phyloP scores from a whole-genome alignment of 1,139 yeast genomes.

The Zhuliangozyma parablackwelliae region DNA sequence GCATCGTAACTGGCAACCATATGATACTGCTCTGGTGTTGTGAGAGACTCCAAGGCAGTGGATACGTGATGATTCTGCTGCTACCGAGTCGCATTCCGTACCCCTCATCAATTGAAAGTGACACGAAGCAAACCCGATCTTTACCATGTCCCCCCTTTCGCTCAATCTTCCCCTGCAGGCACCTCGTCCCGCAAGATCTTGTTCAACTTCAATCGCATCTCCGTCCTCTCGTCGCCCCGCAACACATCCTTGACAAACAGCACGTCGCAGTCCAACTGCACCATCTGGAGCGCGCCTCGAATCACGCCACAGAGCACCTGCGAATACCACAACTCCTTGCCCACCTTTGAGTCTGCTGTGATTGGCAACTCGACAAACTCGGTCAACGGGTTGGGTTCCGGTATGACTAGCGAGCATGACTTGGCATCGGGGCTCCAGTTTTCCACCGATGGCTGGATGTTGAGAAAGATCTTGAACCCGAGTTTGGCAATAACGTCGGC shows the following conservation, averaged over 20 bases:
- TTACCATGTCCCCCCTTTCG: background rate
- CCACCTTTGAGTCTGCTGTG: constrained; percentile 54
- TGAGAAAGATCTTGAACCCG: constrained; percentile 86
- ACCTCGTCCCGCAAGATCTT: constrained; percentile 85
- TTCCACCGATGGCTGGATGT: constrained; percentile 70
- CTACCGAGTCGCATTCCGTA: too few species aligned
- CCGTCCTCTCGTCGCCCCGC: constrained; percentile 82
- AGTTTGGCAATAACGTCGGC: constrained; percentile 82
- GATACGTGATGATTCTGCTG: too few species aligned
- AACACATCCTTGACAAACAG: constrained; percentile 74
- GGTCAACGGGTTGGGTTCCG: constrained; percentile 79
- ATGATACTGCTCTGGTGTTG: too few species aligned
- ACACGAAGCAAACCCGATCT: too few species aligned
- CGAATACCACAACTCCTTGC: constrained; percentile 83
- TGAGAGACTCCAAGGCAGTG: too few species aligned
- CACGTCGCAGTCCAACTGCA: constrained; percentile 87
- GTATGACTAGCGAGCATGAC: constrained; percentile 66
- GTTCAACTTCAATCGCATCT: constrained; percentile 66
- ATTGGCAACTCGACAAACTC: constrained; percentile 93
- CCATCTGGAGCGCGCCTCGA: constrained; percentile 92
- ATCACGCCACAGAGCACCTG: constrained; percentile 87
- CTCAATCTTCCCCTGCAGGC: constrained; percentile 91
- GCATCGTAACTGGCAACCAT: too few species aligned
- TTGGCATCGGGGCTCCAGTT: constrained; percentile 78
- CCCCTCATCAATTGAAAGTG: too few species aligned